phyloP scores from a whole-genome alignment of 2,329 filamentous ascomycete genomes.

The Dactylellina drechsleri region DNA sequence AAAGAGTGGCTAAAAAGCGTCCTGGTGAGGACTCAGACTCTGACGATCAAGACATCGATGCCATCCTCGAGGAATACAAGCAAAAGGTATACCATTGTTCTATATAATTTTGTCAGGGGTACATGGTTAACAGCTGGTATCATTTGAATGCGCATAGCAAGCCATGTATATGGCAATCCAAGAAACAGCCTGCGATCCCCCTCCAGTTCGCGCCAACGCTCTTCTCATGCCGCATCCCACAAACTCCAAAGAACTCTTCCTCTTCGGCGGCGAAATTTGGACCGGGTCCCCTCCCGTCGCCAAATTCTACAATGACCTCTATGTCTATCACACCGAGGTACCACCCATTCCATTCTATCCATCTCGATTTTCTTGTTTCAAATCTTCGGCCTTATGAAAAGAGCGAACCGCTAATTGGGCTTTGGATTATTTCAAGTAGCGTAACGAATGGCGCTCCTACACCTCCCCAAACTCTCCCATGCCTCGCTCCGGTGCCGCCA shows the following conservation, averaged over 20 bases:
- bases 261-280: constrained; percentile 96
- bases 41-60: constrained; percentile 92
- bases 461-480: constrained; percentile 91
- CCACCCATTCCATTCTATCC: constrained; percentile 71
- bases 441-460: constrained; percentile 88
- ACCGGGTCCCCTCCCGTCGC: constrained; percentile 80
- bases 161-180: constrained; percentile 94
- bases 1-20: constrained; percentile 82
- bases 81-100: constrained; percentile 65
- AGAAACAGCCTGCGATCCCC: constrained; percentile 78
- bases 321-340: constrained; percentile 67
- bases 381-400: not conserved
- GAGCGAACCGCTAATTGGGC: constrained; percentile 65
- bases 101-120: not conserved
- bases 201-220: constrained; percentile 79
- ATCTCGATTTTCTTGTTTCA: not conserved
- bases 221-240: constrained; percentile 85
- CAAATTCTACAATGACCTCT: constrained; percentile 74
- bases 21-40: constrained; percentile 81
- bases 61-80: constrained; percentile 90
- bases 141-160: constrained; percentile 67
- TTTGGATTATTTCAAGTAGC: constrained; percentile 69
- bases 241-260: constrained; percentile 78
- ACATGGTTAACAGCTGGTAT: not conserved
- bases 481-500: constrained; percentile 83